Percentiles rank a stretch among this genome's conserved stretches.
Conservation (phyloP, 768 basidiomycete species). For the Thelephora aurantiotincta region DNA sequence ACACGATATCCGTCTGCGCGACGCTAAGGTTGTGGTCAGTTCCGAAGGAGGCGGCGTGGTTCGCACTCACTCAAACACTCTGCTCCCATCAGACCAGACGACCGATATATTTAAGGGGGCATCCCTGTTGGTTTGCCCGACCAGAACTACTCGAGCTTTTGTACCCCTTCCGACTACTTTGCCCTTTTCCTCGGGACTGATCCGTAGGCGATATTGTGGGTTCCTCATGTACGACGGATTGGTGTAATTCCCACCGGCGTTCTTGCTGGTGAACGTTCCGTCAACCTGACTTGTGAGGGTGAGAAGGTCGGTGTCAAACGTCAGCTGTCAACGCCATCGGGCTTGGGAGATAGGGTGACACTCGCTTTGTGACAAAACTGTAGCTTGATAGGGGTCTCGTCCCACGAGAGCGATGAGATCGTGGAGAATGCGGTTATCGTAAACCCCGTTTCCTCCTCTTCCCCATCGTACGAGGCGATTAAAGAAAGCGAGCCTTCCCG, state of each 20-base stretch:
- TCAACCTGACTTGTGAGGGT: conserved; percentile 28
- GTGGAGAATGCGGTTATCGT: conserved; percentile 49
- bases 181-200: conserved; percentile 25
- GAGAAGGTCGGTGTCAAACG: not conserved
- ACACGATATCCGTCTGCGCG: conserved; percentile 52
- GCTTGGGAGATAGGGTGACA: not conserved
- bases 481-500: conserved; percentile 31
- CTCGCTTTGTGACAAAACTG: conserved; percentile 15
- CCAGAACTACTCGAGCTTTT: conserved; percentile 30
- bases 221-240: conserved; percentile 79
- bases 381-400: conserved; percentile 6
- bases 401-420: conserved; percentile 13
- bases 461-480: conserved; percentile 57
- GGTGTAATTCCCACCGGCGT: conserved; percentile 74
- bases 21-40: conserved; percentile 20
- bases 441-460: conserved; percentile 44
- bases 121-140: conserved; percentile 43
- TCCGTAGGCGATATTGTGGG: conserved; percentile 68
- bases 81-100: conserved; percentile 62
- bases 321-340: not conserved
- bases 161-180: conserved; percentile 1
- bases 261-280: conserved; percentile 50
- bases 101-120: conserved; percentile 60
- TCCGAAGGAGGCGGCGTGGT: not conserved
- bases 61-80: conserved; percentile 56